Conservation (phyloP, 768 basidiomycete genomes). For the Lactarius akahatsu region DNA sequence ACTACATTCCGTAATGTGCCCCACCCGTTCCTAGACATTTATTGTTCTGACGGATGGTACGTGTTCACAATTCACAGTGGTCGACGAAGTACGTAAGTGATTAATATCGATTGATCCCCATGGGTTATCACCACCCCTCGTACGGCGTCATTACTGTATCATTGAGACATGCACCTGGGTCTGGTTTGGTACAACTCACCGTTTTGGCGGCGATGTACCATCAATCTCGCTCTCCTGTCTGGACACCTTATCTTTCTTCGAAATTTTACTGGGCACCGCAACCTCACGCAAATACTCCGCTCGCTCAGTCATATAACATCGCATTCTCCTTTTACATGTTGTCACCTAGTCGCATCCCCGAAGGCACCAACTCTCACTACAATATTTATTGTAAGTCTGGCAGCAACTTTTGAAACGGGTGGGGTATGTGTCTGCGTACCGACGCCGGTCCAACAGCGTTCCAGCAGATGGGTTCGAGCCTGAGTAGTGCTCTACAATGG, state of each 20-base stretch:
- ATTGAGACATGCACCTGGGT: background rate
- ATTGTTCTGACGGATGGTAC: too few relatives aligned
- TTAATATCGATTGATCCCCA: background rate
- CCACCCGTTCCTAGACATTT: too few relatives aligned
- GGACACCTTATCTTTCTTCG: background rate
- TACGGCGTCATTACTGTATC: too few relatives aligned
- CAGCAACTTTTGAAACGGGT: background rate
- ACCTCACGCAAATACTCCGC: background rate
- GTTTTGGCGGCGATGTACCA: background rate
- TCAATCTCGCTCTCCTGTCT: background rate
- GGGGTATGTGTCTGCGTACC: background rate
- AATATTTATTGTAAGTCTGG: background rate
- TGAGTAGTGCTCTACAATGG: background rate
- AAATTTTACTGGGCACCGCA: background rate
- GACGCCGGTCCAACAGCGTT: background rate
- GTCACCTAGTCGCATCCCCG: background rate
- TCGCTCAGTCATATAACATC: background rate
- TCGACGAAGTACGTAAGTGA: background rate
- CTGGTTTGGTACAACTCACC: background rate
- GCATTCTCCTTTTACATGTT: background rate
- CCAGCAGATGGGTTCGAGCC: background rate
- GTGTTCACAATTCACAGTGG: too few relatives aligned
- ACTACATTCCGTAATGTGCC: too few relatives aligned
- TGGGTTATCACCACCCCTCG: background rate
- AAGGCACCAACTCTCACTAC: background rate